A percentile compares a stretch with the other conserved stretches of the same genome.
These are phyloP conservation scores for Xylaria longipes DNA, from an alignment of 495 filamentous ascomycete genomes.

Conservation along the genomic window DNA sequence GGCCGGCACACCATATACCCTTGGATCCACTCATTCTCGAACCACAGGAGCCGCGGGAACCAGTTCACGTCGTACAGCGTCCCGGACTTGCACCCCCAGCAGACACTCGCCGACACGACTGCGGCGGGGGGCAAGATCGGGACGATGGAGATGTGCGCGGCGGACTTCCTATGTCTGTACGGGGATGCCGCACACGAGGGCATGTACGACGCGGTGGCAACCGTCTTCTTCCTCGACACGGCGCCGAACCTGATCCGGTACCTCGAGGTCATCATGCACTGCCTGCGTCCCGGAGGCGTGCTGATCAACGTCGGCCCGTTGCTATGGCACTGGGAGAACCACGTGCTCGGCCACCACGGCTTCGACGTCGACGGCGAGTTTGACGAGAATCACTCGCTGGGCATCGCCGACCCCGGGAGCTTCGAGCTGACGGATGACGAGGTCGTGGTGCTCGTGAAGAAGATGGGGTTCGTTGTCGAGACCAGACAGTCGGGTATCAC, in stretches of 20 bases:
- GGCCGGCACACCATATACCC: slow-evolving; percentile 73
- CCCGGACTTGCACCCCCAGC: slow-evolving; percentile 77
- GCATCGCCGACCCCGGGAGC: slow-evolving; percentile 79
- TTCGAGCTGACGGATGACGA: slow-evolving; percentile 91
- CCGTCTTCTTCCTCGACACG: slow-evolving; percentile 96
- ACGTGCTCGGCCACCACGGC: slow-evolving; percentile 52
- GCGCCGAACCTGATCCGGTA: slow-evolving; percentile 91
- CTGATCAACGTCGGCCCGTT: slow-evolving; percentile 92
- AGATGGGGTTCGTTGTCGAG: slow-evolving; percentile 78
- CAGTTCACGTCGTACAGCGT: slow-evolving; percentile 74
- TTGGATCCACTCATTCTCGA: slow-evolving; percentile 82
- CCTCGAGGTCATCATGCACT: slow-evolving; percentile 78
- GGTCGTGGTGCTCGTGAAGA: slow-evolving; percentile 74
- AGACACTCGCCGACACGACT: slow-evolving; percentile 50
- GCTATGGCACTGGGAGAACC: slow-evolving; percentile 84
- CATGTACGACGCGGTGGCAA: slow-evolving; percentile 80
- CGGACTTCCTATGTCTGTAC: slow-evolving; percentile 84
- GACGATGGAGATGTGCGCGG: slow-evolving; percentile 84
- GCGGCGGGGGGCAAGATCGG: slow-evolving; percentile 47
- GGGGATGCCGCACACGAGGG: slow-evolving; percentile 60
- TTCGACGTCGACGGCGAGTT: slow-evolving; percentile 52
- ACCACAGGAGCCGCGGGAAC: slow-evolving; percentile 70
- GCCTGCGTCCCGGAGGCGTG: slow-evolving; percentile 77
- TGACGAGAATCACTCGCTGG: slow-evolving; percentile 52
- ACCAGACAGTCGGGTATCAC: slow-evolving; percentile 58